Evolutionary conservation across 164 flowering plant species (phyloP).

Genomic region (Liriodendron chinense): DNA sequence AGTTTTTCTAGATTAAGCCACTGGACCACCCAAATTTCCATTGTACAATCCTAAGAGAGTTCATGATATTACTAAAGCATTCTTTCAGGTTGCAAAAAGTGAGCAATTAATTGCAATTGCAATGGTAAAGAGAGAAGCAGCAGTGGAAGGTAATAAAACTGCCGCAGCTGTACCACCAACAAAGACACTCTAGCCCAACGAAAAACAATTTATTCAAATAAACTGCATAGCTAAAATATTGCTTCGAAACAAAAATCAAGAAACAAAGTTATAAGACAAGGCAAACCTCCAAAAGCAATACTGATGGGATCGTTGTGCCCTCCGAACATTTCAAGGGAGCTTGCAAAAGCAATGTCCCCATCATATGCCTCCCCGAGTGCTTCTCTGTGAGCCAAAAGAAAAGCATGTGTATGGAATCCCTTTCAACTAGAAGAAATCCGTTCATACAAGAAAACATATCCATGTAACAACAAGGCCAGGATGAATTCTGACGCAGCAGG

Average conservation of each 20-base stretch:
- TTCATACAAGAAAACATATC: too few relatives aligned
- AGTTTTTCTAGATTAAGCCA: too few relatives aligned
- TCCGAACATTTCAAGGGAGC: constrained; percentile 88
- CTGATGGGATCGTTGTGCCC: constrained; percentile 94
- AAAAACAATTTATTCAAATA: neutral
- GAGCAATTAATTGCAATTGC: neutral
- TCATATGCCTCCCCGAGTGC: constrained; percentile 97
- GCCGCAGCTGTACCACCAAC: neutral
- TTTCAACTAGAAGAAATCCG: neutral
- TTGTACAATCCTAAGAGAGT: too few relatives aligned
- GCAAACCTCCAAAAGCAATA: constrained; percentile 92
- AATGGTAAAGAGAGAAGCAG: too few relatives aligned
- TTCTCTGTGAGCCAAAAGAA: constrained; percentile 54
- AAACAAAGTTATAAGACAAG: neutral
- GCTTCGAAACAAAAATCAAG: neutral
- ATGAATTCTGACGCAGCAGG: too few relatives aligned
- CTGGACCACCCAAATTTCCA: too few relatives aligned
- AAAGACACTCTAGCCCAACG: neutral
- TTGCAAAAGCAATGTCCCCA: constrained; percentile 90
- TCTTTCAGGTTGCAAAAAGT: too few relatives aligned
- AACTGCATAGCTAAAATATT: too few relatives aligned
- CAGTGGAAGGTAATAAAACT: too few relatives aligned
- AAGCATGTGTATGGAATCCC: constrained; percentile 3
- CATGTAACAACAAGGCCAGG: too few relatives aligned
- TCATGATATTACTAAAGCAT: too few relatives aligned